Evolutionary conservation across 2,329 filamentous ascomycete species (phyloP).

Genomic region (Botrytis fabae): DNA sequence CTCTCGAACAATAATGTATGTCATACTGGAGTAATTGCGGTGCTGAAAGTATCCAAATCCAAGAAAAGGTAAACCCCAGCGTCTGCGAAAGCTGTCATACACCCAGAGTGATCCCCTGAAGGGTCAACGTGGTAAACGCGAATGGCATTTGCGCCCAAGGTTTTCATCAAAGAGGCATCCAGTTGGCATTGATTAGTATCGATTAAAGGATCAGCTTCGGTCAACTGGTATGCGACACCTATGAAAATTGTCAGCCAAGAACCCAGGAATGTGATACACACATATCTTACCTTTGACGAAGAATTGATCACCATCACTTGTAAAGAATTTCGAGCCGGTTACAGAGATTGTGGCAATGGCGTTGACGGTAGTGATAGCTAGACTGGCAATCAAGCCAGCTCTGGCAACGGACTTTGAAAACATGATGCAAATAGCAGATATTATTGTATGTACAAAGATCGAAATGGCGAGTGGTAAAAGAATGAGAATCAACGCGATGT

Average conservation of each 20-base stretch:
- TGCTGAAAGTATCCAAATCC: slow-evolving; percentile 75
- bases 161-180: slow-evolving; percentile 76
- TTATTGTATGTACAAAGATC: slow-evolving; percentile 20
- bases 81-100: slow-evolving; percentile 78
- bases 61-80: slow-evolving; percentile 82
- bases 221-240: slow-evolving; percentile 74
- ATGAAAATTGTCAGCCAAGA: slow-evolving; percentile 29
- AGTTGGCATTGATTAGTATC: slow-evolving; percentile 73
- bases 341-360: slow-evolving; percentile 52
- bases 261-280: neutral
- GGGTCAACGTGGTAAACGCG: slow-evolving; percentile 87
- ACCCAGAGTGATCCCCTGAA: slow-evolving; percentile 67
- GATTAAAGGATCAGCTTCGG: slow-evolving; percentile 69
- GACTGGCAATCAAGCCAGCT: slow-evolving; percentile 33
- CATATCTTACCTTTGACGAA: slow-evolving; percentile 70
- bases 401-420: slow-evolving; percentile 32
- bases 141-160: slow-evolving; percentile 78
- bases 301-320: slow-evolving; percentile 76
- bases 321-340: slow-evolving; percentile 83
- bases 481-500: slow-evolving; percentile 8
- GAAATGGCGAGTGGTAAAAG: slow-evolving; percentile 7
- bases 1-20: neutral
- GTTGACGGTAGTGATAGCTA: slow-evolving; percentile 33
- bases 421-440: slow-evolving; percentile 28
- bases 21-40: slow-evolving; percentile 64